phyloP scores from a whole-genome alignment of 306 rosid species.

The Bauhinia variegata region DNA sequence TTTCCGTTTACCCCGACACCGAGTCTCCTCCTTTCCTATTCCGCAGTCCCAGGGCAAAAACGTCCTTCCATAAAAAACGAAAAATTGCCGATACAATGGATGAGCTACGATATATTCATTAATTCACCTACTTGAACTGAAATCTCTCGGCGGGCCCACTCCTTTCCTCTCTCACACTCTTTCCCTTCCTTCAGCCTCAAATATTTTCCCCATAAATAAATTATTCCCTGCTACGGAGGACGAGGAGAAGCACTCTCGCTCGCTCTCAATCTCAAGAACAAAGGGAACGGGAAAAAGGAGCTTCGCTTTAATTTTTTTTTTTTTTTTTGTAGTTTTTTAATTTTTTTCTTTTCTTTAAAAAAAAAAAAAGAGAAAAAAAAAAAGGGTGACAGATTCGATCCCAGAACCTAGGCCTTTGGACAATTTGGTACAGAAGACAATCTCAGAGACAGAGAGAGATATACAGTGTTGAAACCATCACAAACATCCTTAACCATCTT shows the following conservation, averaged over 20 bases:
- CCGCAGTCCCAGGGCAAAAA: no score
- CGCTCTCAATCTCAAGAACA: no score
- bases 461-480: neutral
- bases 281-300: neutral
- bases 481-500: neutral
- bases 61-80: neutral
- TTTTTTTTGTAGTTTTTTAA: neutral
- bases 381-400: slow-evolving; percentile 62
- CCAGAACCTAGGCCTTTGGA: slow-evolving; percentile 37
- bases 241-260: no score
- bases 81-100: slow-evolving; percentile 23
- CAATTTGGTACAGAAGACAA: slow-evolving; percentile 48
- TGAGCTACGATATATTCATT: slow-evolving; percentile 8
- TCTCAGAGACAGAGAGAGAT: slow-evolving; percentile 36
- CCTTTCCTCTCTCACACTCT: slow-evolving; percentile 3
- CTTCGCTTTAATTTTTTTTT: neutral
- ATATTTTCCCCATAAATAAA: neutral
- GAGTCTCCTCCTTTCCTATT: no score
- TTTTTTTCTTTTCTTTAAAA: neutral
- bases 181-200: neutral
- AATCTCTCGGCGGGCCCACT: no score
- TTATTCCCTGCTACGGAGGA: neutral
- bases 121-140: slow-evolving; percentile 35
- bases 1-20: no score
- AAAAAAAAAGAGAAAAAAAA: neutral